Conservation (phyloP, 495 filamentous ascomycete species). For the Choiromyces venosus region DNA sequence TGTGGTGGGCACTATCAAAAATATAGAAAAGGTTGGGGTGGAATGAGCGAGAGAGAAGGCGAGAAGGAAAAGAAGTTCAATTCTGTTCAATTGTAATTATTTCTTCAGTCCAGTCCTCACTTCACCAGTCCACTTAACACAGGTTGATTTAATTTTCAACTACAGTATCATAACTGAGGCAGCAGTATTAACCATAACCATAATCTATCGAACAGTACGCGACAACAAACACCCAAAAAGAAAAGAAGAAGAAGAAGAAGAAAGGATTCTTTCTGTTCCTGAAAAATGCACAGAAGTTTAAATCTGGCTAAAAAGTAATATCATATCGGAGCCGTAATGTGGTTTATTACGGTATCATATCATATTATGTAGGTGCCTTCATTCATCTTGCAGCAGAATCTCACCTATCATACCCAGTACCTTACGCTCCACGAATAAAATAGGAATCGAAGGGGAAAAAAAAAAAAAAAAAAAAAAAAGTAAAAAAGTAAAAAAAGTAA, state of each 20-base stretch:
- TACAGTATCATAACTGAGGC: neutral
- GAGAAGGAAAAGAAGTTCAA: neutral
- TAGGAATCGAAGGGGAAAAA: neutral
- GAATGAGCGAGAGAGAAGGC: neutral
- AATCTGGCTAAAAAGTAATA: conserved; percentile 4
- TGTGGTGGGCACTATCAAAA: neutral
- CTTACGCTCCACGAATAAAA: neutral
- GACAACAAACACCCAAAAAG: neutral
- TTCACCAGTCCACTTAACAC: neutral
- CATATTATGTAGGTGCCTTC: neutral
- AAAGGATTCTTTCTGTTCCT: neutral
- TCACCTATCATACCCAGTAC: neutral
- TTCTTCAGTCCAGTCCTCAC: neutral
- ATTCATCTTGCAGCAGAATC: neutral
- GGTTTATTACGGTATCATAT: neutral
- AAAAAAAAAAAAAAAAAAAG: neutral
- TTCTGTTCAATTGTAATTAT: neutral
- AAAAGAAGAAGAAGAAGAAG: neutral
- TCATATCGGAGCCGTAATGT: neutral
- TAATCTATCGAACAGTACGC: neutral
- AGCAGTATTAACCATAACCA: neutral
- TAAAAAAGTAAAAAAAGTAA: neutral
- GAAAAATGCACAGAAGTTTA: neutral
- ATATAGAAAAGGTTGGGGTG: neutral
- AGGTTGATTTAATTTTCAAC: neutral